Evolutionary conservation across 345 rosid species (phyloP).

Genomic region (Eucalyptus guilfoylei): DNA sequence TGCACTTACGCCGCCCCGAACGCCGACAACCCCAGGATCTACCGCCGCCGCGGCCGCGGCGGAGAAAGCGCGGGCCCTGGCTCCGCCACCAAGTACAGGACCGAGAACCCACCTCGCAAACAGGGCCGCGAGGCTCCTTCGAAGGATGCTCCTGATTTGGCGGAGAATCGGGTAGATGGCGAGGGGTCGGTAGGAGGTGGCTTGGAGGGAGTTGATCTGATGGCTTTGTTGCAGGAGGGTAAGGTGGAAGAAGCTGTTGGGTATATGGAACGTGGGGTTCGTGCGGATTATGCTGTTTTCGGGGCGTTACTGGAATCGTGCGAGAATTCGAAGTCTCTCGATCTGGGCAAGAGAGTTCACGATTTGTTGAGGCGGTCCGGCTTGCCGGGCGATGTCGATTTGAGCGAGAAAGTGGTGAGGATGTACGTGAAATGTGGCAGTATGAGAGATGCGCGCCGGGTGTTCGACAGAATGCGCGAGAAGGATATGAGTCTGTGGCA

Average conservation of each 20-base stretch:
- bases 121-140: not conserved
- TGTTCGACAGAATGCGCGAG: slow-evolving; percentile 46
- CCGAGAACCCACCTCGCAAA: not conserved
- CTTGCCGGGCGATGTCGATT: slow-evolving; percentile 6
- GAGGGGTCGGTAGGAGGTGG: not conserved
- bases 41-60: slow-evolving; percentile 8
- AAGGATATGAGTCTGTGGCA: slow-evolving; percentile 24
- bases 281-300: slow-evolving; percentile 20
- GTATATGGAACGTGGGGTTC: slow-evolving; percentile 8
- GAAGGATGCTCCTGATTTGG: not conserved
- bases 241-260: slow-evolving; percentile 28
- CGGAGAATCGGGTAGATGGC: not conserved
- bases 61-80: not conserved
- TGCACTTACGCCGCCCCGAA: slow-evolving; percentile 13
- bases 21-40: not conserved
- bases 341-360: slow-evolving; percentile 19
- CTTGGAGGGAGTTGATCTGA: slow-evolving; percentile 9
- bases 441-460: slow-evolving; percentile 24
- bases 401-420: slow-evolving; percentile 19
- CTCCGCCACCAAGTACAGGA: not conserved
- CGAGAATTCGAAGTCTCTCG: slow-evolving; percentile 18
- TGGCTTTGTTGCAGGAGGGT: slow-evolving; percentile 29
- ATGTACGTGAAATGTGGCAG: slow-evolving; percentile 19
- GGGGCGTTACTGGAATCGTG: slow-evolving; percentile 18
- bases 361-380: slow-evolving; percentile 16